Evolutionary conservation across 768 basidiomycete species (phyloP), one percentile per base, ranked within the genome.

Genomic region (Mycena galericulata): DNA sequence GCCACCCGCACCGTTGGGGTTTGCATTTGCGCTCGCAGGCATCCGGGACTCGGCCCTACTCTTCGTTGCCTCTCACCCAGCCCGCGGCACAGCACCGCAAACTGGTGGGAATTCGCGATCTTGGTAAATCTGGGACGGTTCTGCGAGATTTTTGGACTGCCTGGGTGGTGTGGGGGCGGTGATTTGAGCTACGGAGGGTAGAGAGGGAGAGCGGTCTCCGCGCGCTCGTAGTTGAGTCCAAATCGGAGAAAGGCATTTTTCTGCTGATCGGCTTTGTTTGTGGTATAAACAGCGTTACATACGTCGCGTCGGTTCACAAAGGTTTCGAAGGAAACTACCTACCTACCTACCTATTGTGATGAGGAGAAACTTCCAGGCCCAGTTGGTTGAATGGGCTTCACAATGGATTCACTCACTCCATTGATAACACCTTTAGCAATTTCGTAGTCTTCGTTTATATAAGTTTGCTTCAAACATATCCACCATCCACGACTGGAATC

Each of bases 121-220:
- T 92, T 85, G 69, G 56, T 79, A 81, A 85, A 89, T 93, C 82
- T 85, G 76, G 78, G 79, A 90, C 85, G 84, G 88, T 91, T 91
- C 80, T 78, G 69, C 68, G 79, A 81, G 83, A 78, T 92, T 88
- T 80, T 88, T 92, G 84, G 84, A 88, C 82, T 67, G 69, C 55
- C 59, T 26, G 67, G 63, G 67, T 77, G 76, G 53, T 41, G 40
- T 53, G 4, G 8, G 8, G 24, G 54, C 20, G 24, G 51, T 43
- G 49, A 62, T 22, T 36, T 56, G 11, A 43, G 46, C 60, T 43
- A 50, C 47, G 26, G 40, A 34, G 54, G 30, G 34, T 12, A 58
- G 41, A 65, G 62, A 27, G 41, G 38, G 55, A 47, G 54, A 58
- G 14, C 11, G 54, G 41, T 59, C 41, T 30, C 49, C 0, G 43